These are phyloP conservation scores for Porphyrellus cyaneotinctus DNA, from an alignment of 768 basidiomycete genomes.

Conservation along the genomic window DNA sequence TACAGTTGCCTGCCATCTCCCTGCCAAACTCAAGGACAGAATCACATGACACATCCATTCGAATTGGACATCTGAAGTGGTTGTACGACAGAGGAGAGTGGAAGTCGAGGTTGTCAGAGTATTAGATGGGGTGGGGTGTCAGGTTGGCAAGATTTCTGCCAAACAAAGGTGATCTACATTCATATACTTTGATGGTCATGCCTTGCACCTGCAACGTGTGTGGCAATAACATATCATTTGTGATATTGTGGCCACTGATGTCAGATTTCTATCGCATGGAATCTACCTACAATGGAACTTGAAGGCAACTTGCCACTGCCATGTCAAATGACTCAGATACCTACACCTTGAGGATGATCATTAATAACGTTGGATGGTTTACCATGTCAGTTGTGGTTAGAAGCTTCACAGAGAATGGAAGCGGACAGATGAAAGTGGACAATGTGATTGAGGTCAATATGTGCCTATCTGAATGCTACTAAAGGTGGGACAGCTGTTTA, in stretches of 20 bases:
- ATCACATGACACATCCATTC: neutral
- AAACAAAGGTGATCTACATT: neutral
- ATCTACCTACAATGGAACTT: neutral
- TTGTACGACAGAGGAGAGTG: constrained; percentile 5
- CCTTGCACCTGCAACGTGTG: constrained; percentile 8
- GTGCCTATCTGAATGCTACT: neutral
- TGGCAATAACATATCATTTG: neutral
- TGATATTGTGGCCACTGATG: neutral
- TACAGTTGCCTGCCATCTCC: too few relatives aligned
- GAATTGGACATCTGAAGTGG: neutral
- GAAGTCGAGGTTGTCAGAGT: constrained; percentile 9
- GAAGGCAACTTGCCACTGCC: neutral
- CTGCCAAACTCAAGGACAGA: neutral
- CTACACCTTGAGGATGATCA: too few relatives aligned
- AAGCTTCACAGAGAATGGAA: constrained; percentile 6
- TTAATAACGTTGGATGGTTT: too few relatives aligned
- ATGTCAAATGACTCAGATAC: neutral
- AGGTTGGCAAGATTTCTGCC: neutral
- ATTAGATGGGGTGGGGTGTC: neutral
- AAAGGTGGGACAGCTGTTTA: too few relatives aligned
- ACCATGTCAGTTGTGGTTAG: too few relatives aligned
- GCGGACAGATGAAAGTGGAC: neutral
- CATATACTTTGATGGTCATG: neutral
- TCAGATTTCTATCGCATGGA: neutral
- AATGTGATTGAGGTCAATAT: too few relatives aligned